Conservation (phyloP, 2,329 filamentous ascomycete genomes). For the Fusarium pseudocircinatum region DNA sequence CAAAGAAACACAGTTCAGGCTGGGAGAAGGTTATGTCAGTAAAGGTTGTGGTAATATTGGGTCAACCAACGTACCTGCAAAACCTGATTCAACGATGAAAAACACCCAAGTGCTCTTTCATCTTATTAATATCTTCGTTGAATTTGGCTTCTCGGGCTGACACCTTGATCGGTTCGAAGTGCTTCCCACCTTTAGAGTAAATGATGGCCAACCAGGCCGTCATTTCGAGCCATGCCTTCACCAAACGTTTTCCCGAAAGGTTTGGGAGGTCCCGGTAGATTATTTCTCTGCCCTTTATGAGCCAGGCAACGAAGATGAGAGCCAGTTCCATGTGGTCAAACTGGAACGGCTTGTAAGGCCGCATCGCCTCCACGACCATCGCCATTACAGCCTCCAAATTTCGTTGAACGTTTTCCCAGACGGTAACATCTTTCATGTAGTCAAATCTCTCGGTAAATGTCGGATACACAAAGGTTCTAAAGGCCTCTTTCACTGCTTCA, state of each 20-base stretch:
- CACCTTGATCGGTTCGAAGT: background rate
- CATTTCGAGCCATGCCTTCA: background rate
- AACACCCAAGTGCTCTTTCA: background rate
- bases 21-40: background rate
- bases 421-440: rapidly evolving
- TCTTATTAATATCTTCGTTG: rapidly evolving
- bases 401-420: rapidly evolving
- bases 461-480: background rate
- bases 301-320: background rate
- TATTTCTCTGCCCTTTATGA: background rate
- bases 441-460: rapidly evolving
- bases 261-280: background rate
- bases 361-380: background rate
- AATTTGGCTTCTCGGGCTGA: background rate
- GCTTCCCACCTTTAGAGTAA: background rate
- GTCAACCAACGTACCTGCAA: background rate
- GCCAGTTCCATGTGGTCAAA: rapidly evolving
- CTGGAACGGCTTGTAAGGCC: rapidly evolving
- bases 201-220: rapidly evolving
- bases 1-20: background rate
- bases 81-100: background rate
- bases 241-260: background rate
- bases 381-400: rapidly evolving
- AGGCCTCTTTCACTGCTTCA: background rate
- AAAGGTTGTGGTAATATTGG: background rate